Percentiles rank a stretch among this genome's conserved stretches.
phyloP scores from a whole-genome alignment of 768 basidiomycete genomes.

The Hypholoma fasciculare region DNA sequence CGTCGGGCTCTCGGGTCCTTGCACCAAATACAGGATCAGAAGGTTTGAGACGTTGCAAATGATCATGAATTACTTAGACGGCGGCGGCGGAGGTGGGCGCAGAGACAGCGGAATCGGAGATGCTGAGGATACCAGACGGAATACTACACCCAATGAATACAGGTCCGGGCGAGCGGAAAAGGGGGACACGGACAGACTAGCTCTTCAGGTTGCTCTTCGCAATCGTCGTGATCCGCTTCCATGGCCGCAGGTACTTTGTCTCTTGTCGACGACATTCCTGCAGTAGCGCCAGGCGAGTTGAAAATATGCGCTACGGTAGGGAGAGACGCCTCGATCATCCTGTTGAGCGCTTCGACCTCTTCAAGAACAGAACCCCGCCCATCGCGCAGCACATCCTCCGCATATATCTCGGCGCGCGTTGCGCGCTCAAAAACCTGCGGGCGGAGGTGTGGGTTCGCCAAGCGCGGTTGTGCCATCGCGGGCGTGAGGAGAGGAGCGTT shows the following conservation, averaged over 20 bases:
- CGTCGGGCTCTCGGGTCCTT: constrained; percentile 49
- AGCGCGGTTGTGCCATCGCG: constrained; percentile 27
- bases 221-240: neutral
- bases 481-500: constrained; percentile 12
- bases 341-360: no score
- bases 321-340: constrained; percentile 5
- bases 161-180: constrained; percentile 3
- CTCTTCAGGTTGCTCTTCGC: constrained; percentile 6
- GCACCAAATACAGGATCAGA: neutral
- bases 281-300: no score
- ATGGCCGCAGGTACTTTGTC: neutral
- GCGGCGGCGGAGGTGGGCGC: constrained; percentile 40
- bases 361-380: no score
- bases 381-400: constrained; percentile 3
- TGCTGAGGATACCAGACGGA: constrained; percentile 48
- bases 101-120: constrained; percentile 42
- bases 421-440: constrained; percentile 29
- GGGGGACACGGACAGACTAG: constrained; percentile 15
- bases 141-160: constrained; percentile 30
- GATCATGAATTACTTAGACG: constrained; percentile 31
- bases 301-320: neutral
- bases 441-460: constrained; percentile 47
- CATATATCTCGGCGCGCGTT: constrained; percentile 32
- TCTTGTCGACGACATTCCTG: no score
- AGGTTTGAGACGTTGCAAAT: neutral